phyloP scores from a whole-genome alignment of 257 asterid genomes.

The Nicotiana attenuata region DNA sequence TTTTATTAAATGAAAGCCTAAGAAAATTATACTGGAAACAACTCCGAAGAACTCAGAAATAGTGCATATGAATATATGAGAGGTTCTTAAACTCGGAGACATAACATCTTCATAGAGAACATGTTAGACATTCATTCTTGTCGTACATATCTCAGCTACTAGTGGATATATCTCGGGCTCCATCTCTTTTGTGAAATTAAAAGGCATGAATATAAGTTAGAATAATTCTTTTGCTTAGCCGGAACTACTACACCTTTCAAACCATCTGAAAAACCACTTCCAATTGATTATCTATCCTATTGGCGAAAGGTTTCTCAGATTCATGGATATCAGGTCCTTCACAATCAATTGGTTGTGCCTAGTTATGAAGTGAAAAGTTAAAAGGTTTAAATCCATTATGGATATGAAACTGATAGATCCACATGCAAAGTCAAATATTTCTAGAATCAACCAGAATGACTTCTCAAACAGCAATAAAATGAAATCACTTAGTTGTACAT shows the following conservation, averaged over 20 bases:
- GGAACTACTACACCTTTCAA: not conserved
- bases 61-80: not conserved
- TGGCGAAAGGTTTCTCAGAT: not conserved
- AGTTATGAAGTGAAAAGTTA: not conserved
- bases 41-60: not conserved
- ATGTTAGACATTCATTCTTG: not conserved
- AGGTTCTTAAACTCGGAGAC: not conserved
- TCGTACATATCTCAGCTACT: not conserved
- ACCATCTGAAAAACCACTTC: not conserved
- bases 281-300: not conserved
- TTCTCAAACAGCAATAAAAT: not conserved
- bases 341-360: not conserved
- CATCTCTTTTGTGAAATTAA: not conserved
- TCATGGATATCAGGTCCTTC: not conserved
- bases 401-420: not conserved
- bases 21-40: not conserved
- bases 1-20: not conserved
- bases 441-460: not conserved
- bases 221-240: not conserved
- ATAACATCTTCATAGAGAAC: not conserved
- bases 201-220: not conserved
- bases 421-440: not conserved
- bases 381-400: not conserved
- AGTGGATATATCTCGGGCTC: not conserved
- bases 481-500: not conserved